phyloP scores from a whole-genome alignment of 192 early-diverging fungal genomes.

The Paraglomus brasilianum region DNA sequence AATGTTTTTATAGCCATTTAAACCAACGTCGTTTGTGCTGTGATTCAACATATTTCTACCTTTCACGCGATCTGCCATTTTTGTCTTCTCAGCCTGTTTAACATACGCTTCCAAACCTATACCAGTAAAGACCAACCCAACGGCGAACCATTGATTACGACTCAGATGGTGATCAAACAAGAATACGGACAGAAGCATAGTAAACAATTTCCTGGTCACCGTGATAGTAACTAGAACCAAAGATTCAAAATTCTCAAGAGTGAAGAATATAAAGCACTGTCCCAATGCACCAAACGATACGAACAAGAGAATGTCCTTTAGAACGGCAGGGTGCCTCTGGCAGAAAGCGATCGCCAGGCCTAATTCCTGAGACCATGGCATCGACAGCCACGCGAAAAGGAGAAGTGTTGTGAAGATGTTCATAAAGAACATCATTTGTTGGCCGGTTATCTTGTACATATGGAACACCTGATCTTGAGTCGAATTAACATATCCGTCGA shows the following conservation, averaged over 20 bases:
- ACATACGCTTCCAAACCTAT: conserved; percentile 76
- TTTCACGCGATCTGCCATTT: too few species aligned
- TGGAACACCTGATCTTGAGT: conserved; percentile 95
- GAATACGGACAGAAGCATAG: conserved; percentile 88
- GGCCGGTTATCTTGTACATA: conserved; percentile 75
- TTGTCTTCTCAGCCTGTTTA: conserved; percentile 55
- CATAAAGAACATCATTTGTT: conserved; percentile 98
- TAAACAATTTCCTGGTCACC: conserved; percentile 95
- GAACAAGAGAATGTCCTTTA: conserved; percentile 85
- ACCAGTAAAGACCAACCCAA: conserved; percentile 85
- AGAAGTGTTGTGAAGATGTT: conserved; percentile 77
- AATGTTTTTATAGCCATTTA: too few species aligned
- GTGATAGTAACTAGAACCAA: conserved; percentile 91
- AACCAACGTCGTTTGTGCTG: too few species aligned
- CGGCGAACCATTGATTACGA: conserved; percentile 81
- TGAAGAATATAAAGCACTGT: conserved; percentile 98
- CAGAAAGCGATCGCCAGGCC: conserved; percentile 71
- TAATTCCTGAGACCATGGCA: conserved; percentile 80
- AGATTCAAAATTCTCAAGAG: conserved; percentile 86
- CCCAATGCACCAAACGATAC: conserved; percentile 89
- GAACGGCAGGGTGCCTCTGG: conserved; percentile 72
- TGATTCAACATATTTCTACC: too few species aligned
- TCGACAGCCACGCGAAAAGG: conserved; percentile 73
- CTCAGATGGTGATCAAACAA: conserved; percentile 81
- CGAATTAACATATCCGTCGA: conserved; percentile 95